Base-by-base conservation (phyloP, 2,329 filamentous ascomycete genomes). In the Pyricularia grisea region DNA sequence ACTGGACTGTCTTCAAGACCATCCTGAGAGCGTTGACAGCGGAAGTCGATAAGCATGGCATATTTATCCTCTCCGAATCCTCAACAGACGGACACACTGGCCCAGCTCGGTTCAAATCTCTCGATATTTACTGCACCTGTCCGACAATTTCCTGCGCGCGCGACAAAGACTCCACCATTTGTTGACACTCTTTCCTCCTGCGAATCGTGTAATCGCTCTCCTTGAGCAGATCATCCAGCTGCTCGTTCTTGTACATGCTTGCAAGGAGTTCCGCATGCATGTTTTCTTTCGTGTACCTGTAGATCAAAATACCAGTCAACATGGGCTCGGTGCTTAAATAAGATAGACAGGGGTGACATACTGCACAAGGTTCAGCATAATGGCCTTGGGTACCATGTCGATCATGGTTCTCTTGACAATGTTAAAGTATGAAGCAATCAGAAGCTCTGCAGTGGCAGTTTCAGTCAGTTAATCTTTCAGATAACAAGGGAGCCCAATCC, bases 391-490 rank as follows among this genome's bases (percentile, higher is more conserved):
- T 6, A 99, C 95, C 95, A 99, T 99, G 77, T 99, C 95, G 73
- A 98, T 97, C 93, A 99, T 96, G 71, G 96, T 99, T 74, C 95
- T 87, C 84, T 93, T 93, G 73, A 97, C 94, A 77, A 99, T 99
- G 81, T 97, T 97, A 82, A 92, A 99, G 84, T 99, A 99, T 0
- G 93, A 97, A 69, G 89, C 91, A 77, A 99, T 99, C 70, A 99
- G 85, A 72, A 99, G 88, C 83, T 99, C 92, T 95, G 76, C 1
- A 27, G 11, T 20, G 42, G 25, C 14, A 30, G 9, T 14, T 31
- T 17, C 17, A 42, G 30, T 14, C 12, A 67, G 66, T 6, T 17
- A 66, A 55, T 55, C 14, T 42, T 27, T 28, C 11, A 20, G 28
- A 67, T 27, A 7, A 36, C 14, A 65, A 14, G 9, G 6, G 9